Percentiles rank a stretch among this genome's conserved stretches.
These are phyloP conservation scores for Gonium pectorale DNA, from an alignment of 139 green algal genomes.

Conservation along the genomic window DNA sequence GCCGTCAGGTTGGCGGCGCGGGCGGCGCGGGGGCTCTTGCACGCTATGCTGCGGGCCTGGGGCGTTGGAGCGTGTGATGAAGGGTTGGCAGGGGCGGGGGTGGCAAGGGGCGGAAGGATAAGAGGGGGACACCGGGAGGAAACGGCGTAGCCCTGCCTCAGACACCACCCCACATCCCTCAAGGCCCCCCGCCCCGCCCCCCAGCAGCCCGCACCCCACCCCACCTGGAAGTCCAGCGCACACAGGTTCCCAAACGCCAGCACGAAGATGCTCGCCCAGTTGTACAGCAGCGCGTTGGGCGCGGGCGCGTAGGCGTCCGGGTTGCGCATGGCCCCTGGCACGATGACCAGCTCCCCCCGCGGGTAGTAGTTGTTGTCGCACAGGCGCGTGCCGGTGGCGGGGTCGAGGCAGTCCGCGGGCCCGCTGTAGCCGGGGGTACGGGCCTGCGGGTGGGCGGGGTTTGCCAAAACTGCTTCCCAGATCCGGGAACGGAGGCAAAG, in stretches of 20 bases:
- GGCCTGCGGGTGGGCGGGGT: too few relatives aligned
- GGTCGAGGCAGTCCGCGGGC: conserved; percentile 30
- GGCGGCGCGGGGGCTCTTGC: conserved; percentile 42
- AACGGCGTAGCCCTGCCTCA: not conserved
- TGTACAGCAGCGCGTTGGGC: conserved; percentile 42
- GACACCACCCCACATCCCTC: not conserved
- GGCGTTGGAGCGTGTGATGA: not conserved
- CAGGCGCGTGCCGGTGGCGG: conserved; percentile 10
- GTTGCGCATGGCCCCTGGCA: conserved; percentile 49
- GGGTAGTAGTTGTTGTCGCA: conserved; percentile 63
- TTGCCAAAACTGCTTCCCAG: too few relatives aligned
- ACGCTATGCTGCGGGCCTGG: conserved; percentile 58
- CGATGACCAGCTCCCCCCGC: not conserved
- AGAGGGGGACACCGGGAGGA: too few relatives aligned
- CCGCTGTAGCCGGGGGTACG: conserved; percentile 42
- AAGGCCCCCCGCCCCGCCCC: not conserved
- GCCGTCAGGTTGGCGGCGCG: conserved; percentile 51
- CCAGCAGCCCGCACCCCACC: not conserved
- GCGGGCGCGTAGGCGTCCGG: conserved; percentile 32
- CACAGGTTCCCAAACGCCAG: conserved; percentile 61
- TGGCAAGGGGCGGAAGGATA: too few relatives aligned
- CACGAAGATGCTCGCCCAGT: conserved; percentile 58
- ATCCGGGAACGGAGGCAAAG: too few relatives aligned
- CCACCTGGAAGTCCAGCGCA: conserved; percentile 63
- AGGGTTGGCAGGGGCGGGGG: too few relatives aligned